These are phyloP conservation scores for Cenococcum geophilum DNA, from an alignment of 495 filamentous ascomycete species.

Conservation along the genomic window DNA sequence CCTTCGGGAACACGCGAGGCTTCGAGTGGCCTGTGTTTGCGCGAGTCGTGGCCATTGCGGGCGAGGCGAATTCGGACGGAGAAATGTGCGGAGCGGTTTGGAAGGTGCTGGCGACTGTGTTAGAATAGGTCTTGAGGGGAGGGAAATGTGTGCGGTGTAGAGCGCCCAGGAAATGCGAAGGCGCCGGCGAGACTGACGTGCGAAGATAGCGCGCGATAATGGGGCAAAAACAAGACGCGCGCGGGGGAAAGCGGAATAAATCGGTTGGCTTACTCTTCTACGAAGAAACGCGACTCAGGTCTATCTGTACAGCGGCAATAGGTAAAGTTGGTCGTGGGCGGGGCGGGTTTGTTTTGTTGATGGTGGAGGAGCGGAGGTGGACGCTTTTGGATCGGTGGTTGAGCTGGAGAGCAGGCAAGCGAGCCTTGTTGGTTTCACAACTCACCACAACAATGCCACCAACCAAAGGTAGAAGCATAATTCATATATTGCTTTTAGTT, in stretches of 20 bases:
- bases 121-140: constrained; percentile 20
- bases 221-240: constrained; percentile 9
- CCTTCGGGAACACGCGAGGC: constrained; percentile 24
- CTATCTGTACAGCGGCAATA: neutral
- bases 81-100: neutral
- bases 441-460: no score
- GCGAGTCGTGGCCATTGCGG: constrained; percentile 29
- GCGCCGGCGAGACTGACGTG: neutral
- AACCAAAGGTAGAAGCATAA: no score
- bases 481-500: no score
- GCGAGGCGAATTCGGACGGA: neutral
- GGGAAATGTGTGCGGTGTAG: constrained; percentile 1
- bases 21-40: constrained; percentile 31
- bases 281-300: constrained; percentile 9
- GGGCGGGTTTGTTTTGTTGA: constrained; percentile 3
- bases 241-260: neutral
- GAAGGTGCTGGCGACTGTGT: neutral
- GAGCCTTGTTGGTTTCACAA: neutral
- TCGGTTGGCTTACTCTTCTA: constrained; percentile 7
- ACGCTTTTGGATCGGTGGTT: neutral
- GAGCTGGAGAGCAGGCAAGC: constrained; percentile 4
- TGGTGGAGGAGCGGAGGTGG: constrained; percentile 8
- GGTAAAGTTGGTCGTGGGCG: neutral
- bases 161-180: constrained; percentile 2
- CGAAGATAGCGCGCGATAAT: neutral